These are phyloP conservation scores for Cudoniella acicularis DNA, from an alignment of 495 filamentous ascomycete species.

Conservation along the genomic window DNA sequence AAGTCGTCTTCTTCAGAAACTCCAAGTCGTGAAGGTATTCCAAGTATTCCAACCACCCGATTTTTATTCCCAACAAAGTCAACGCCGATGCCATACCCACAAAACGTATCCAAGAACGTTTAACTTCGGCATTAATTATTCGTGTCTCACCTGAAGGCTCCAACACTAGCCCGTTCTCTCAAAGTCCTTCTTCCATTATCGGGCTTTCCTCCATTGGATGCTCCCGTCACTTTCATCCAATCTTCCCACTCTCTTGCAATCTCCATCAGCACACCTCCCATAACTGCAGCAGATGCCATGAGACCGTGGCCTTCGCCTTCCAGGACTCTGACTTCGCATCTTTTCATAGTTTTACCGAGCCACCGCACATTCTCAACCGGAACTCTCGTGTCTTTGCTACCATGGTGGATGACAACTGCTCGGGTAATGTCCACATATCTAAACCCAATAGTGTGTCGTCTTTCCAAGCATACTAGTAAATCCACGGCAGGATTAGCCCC, in stretches of 20 bases:
- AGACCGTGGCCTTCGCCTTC: constrained; percentile 93
- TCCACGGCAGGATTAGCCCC: constrained; percentile 94
- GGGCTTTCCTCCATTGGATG: neutral
- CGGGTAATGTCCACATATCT: constrained; percentile 94
- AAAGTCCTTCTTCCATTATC: constrained; percentile 13
- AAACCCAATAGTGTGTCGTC: constrained; percentile 89
- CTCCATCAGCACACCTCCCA: constrained; percentile 90
- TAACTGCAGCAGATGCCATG: constrained; percentile 91
- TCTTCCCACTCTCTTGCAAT: constrained; percentile 95
- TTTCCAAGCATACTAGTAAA: constrained; percentile 87
- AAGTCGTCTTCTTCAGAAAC: neutral
- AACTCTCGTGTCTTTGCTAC: constrained; percentile 84
- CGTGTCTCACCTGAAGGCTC: constrained; percentile 24
- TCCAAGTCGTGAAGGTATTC: neutral
- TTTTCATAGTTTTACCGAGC: constrained; percentile 89
- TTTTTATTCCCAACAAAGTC: neutral
- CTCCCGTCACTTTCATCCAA: constrained; percentile 59
- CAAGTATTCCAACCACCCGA: neutral
- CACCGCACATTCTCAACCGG: constrained; percentile 93
- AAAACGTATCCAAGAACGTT: neutral
- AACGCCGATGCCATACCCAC: neutral
- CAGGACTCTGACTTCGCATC: constrained; percentile 86
- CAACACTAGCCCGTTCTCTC: constrained; percentile 25
- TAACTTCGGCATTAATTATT: neutral
- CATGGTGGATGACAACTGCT: constrained; percentile 89